Evolutionary conservation across 2,329 filamentous ascomycete genomes (phyloP), one percentile per base, ranked within the genome.

Genomic region (Cladophialophora psammophila): DNA sequence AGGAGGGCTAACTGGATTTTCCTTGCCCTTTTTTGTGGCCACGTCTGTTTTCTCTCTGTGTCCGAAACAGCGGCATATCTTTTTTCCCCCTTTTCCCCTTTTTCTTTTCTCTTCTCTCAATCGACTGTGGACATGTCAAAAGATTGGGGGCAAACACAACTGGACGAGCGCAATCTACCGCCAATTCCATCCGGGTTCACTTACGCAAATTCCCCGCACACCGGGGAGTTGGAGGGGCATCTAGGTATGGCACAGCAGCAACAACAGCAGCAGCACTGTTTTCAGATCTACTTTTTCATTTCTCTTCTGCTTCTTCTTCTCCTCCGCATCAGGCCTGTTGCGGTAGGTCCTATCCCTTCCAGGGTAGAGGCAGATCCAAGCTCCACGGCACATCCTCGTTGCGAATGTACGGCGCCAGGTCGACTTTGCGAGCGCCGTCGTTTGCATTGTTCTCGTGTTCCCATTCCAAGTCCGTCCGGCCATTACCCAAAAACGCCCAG

Each of bases 401-500:
- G 15, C 66, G 56, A 35, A 68, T 68, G 55, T 68, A 68, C 20
- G 66, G 66, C 9, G 66, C 66, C 48, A 68, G 34, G 15, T 68
- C 66, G 9, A 68, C 66, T 15, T 59, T 31, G n/a, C 15, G 45
- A 31, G 62, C 66, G 26, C 26, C 26, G 26, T 26, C 26, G 26
- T 3, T 26, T 26, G 2, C 26, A 26, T 26, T 26, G 7, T 68
- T 52, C 34, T 68, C 66, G 34, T 36, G 40, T 42, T 56, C 62
- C 6, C 48, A 15, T 42, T 69, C 67, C 31, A 67, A 80, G 74
- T 82, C 82, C 31, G 83, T 78, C 69, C 82, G 78, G 34, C 82
- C 81, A 75, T 82, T 77, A 13, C 75, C 76, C 34, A 80, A 71
- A 69, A 77, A 81, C 10, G 77, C 77, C 69, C 79, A 81, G 7